Evolutionary conservation across 1,139 yeast genomes (phyloP).

Genomic region (Hyphopichia fennica): DNA sequence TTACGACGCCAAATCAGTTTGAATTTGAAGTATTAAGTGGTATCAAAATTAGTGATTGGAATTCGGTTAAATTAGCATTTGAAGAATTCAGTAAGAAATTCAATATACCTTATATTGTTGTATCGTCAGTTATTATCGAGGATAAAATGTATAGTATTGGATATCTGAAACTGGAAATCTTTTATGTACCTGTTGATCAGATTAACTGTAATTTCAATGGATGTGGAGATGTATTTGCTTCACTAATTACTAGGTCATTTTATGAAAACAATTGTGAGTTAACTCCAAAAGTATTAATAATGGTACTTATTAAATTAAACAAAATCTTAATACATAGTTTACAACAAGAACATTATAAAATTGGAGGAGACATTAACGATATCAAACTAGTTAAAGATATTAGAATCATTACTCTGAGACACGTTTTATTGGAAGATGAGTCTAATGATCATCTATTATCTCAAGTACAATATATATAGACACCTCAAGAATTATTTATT

Average conservation of each 20-base stretch:
- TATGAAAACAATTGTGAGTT: constrained; percentile 19
- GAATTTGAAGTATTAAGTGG: constrained; percentile 37
- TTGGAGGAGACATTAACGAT: constrained; percentile 8
- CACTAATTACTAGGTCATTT: constrained; percentile 36
- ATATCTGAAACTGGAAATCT: constrained; percentile 15
- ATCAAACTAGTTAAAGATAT: constrained; percentile 31
- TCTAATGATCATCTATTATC: constrained; percentile 6
- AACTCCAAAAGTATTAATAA: constrained; percentile 26
- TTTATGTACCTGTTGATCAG: constrained; percentile 30
- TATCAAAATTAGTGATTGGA: constrained; percentile 19
- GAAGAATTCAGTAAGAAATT: constrained; percentile 18
- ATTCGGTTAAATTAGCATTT: constrained; percentile 20
- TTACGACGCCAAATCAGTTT: constrained; percentile 43
- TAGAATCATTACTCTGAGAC: constrained; percentile 27
- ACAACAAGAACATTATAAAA: constrained; percentile 19
- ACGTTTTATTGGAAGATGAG: constrained; percentile 13
- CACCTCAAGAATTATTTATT: not conserved
- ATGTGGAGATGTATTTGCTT: constrained; percentile 48
- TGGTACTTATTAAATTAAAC: constrained; percentile 28
- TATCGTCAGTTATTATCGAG: constrained; percentile 35
- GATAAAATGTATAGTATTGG: constrained; percentile 37
- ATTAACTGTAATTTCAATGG: constrained; percentile 43
- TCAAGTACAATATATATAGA: constrained; percentile 3
- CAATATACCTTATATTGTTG: constrained; percentile 28
- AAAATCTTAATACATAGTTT: constrained; percentile 30